Base-by-base conservation (phyloP, 306 rosid genomes). In the Potentilla sterilis region DNA sequence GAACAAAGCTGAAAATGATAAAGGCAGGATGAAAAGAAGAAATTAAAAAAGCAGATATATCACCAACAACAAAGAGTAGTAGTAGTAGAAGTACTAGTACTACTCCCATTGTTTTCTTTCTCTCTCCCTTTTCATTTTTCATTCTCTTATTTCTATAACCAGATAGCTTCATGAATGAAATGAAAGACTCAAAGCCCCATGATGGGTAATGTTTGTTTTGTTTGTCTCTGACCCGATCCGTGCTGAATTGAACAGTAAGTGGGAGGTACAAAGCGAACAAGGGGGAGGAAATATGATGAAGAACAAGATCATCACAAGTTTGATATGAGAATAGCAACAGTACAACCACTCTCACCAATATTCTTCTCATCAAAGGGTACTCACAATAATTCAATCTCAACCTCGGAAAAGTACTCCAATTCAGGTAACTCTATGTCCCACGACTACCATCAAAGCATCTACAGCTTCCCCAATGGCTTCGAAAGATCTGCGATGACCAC, bases 381-480 rank as follows among this genome's bases (percentile, higher is more conserved):
- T 63, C 51, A 77, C 61, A 44, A 44, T 74, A 76, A 78, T 69
- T 76, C 78, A 58, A 67, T 79, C 63, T 55, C 77, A 48, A 75
- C 75, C 64, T 75, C 81, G 43, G 76, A 80, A 9, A 78, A 78
- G 44, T 63, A 72, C 54, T 51, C 52, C 28, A 62, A 75, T 62
- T 55, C 61, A 63, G 71, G 78, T 24, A 88, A 83, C 80, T 90
- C 91, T 94, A 94, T 94, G 98, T 94, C 98, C 88, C 98, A 91
- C 40, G 95, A 94, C 75, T 90, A 83, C 80, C 93, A 90, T 3
- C 91, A 86, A 75, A 89, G 91, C 81, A 87, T 91, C 87, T 89
- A 88, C 86, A 72, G 79, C 68, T 88, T 87, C 88, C 70, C 93
- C 52, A 94, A 94, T 86, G 96, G 90, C 76, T 94, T 89, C 77